phyloP scores from a whole-genome alignment of 176 grass and related monocot genomes.

The Poa annua region DNA sequence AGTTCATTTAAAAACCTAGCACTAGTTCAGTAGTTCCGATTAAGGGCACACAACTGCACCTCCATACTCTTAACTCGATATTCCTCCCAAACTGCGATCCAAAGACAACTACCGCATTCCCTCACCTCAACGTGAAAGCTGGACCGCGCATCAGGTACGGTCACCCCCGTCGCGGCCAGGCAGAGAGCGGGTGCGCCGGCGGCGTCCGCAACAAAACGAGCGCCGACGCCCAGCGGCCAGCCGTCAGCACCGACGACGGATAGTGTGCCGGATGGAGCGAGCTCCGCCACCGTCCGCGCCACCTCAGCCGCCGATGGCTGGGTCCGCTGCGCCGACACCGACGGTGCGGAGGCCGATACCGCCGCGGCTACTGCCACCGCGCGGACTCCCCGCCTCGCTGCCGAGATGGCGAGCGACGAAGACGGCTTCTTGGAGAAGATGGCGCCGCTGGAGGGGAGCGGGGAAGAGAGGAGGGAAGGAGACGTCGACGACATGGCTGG shows the following conservation, averaged over 20 bases:
- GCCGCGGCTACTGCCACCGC: conserved; percentile 1
- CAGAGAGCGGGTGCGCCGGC: conserved; percentile 73
- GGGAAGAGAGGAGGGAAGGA: conserved; percentile 39
- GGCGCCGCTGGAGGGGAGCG: conserved; percentile 23
- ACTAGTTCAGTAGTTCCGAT: background rate
- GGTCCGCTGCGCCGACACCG: conserved; percentile 3
- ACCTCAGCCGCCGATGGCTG: conserved; percentile 71
- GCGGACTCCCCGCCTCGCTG: conserved; percentile 9
- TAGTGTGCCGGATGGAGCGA: conserved; percentile 71
- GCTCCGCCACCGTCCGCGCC: conserved; percentile 77
- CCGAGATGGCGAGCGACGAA: background rate
- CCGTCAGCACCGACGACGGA: conserved; percentile 58
- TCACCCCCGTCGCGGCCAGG: conserved; percentile 47
- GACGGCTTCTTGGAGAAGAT: conserved; percentile 43
- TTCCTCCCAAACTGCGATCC: background rate
- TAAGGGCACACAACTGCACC: conserved; percentile 7
- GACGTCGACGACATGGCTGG: conserved; percentile 45
- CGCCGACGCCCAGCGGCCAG: conserved; percentile 81
- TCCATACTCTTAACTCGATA: background rate
- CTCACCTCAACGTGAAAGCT: conserved; percentile 88
- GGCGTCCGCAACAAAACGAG: conserved; percentile 75
- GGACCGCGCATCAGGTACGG: conserved; percentile 48
- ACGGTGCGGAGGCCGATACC: conserved; percentile 2
- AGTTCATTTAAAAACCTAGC: background rate
- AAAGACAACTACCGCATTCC: background rate